phyloP scores from a whole-genome alignment of 176 grass and related monocot species.

The Microstegium vimineum region DNA sequence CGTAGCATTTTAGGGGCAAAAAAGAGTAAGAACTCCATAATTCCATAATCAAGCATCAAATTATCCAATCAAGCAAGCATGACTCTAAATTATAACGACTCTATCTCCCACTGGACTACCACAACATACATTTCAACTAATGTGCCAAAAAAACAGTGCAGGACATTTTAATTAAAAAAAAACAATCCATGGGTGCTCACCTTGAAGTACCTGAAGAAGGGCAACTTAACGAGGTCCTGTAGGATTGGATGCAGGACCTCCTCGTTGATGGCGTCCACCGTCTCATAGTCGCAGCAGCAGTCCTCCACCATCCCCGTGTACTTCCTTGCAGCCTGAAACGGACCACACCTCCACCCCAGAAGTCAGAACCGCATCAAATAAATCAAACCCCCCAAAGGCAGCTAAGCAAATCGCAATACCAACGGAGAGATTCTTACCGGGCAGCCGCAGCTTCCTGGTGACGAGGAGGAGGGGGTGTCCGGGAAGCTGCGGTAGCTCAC shows the following conservation, averaged over 20 bases:
- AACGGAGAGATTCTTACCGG: conserved; percentile 24
- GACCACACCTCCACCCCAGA: not conserved
- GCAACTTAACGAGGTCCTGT: conserved; percentile 67
- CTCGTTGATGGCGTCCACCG: conserved; percentile 68
- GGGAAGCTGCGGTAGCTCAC: conserved; percentile 48
- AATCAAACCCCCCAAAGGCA: not conserved
- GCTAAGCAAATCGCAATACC: no score
- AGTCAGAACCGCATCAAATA: not conserved
- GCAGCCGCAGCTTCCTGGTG: conserved; percentile 46
- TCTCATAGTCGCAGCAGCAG: conserved; percentile 91
- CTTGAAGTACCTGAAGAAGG: conserved; percentile 99
- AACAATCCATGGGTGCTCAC: conserved; percentile 10
- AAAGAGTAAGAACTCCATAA: not conserved
- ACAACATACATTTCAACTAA: conserved; percentile 12
- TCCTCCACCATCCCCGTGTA: conserved; percentile 92
- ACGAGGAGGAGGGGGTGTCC: conserved; percentile 2
- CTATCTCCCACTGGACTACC: not conserved
- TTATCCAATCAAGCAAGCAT: not conserved
- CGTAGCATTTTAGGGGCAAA: not conserved
- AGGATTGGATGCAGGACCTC: conserved; percentile 75
- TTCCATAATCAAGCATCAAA: not conserved
- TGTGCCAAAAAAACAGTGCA: no score
- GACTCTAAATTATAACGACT: not conserved
- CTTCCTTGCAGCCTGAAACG: conserved; percentile 43
- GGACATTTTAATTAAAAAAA: not conserved